phyloP scores from a whole-genome alignment of 176 grass and related monocot species.

The Poa annua region DNA sequence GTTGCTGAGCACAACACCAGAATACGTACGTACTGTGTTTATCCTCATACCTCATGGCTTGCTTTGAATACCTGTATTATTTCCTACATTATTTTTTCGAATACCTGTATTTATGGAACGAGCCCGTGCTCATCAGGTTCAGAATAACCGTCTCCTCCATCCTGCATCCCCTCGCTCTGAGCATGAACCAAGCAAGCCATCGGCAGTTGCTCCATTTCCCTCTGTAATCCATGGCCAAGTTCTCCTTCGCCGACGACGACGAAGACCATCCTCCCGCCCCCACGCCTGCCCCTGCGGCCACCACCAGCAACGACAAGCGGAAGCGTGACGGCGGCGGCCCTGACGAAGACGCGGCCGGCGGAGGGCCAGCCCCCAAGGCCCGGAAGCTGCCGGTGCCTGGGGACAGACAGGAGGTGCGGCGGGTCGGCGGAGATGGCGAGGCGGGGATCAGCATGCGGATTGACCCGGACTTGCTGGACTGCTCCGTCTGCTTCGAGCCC shows the following conservation, averaged over 20 bases:
- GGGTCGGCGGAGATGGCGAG: not conserved
- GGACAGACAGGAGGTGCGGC: not conserved
- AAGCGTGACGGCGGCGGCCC: slow-evolving; percentile 35
- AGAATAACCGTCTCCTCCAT: not conserved
- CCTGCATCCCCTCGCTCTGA: not conserved
- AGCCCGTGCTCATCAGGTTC: too few relatives aligned
- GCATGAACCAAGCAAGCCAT: too few relatives aligned
- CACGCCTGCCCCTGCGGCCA: too few relatives aligned
- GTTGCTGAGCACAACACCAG: too few relatives aligned
- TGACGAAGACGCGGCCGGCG: not conserved
- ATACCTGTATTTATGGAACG: too few relatives aligned
- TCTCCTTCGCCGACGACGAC: slow-evolving; percentile 57
- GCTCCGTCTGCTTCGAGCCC: slow-evolving; percentile 77
- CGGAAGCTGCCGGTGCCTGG: not conserved
- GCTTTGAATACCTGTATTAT: too few relatives aligned
- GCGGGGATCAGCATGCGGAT: slow-evolving; percentile 59
- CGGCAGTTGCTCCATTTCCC: slow-evolving; percentile 1
- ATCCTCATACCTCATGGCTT: too few relatives aligned
- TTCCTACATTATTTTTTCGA: too few relatives aligned
- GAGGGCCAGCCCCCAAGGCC: not conserved
- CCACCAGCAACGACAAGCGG: slow-evolving; percentile 3
- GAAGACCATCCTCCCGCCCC: slow-evolving; percentile 36
- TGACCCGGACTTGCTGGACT: slow-evolving; percentile 72
- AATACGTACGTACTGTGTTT: too few relatives aligned
- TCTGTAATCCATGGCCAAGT: slow-evolving; percentile 52